Evolutionary conservation across 2,329 filamentous ascomycete genomes (phyloP), one percentile per base, ranked within the genome.

Genomic region (Chalaropsis thielavioides): DNA sequence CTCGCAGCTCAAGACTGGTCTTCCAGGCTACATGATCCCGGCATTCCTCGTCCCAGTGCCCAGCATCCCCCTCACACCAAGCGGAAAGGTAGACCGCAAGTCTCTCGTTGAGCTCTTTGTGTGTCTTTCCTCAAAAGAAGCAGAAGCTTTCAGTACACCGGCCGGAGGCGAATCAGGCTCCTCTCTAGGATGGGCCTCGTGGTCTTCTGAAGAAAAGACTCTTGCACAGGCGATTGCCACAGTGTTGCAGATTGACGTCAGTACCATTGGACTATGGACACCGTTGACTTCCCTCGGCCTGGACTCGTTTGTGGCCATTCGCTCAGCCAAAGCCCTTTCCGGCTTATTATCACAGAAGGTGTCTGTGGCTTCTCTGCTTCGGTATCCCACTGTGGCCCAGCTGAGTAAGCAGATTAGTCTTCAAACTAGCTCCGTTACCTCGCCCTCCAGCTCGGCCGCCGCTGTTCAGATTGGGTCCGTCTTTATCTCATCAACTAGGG

Each of bases 231-330:
- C 80, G 0, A 74, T 95, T 6, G 76, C 81, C 0, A 69, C 77
- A 4, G 75, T 80, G 0, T 76, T 86, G 1, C 71, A 75, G 0
- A 71, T 83, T 0, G 71, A 80, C 0, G 65, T 71, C 2, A 69
- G 72, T 0, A 74, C 77, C 0, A 77, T 95, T 44, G 76, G 74
- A 10, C 81, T 82, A 40, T 85, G 85, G 75, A 86, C 84, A 0
- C 90, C 90, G 0, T 87, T 96, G 67, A 85, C 87, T 64, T 83
- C 81, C n/a, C 73, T 95, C 2, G 92, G 92, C 0, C 73, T 96
- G 5, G 90, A 96, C 72, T 95, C 91, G 0, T 83, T 96, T 31
- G 88, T 86, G 7, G 89, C 89, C 0, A 95, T 96, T 68, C 76
- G 81, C 0, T 74, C 95, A 8, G 82, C 87, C 0, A 83, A 79